These are phyloP conservation scores for Elaphomyces granulatus DNA, from an alignment of 495 filamentous ascomycete species.

Conservation along the genomic window DNA sequence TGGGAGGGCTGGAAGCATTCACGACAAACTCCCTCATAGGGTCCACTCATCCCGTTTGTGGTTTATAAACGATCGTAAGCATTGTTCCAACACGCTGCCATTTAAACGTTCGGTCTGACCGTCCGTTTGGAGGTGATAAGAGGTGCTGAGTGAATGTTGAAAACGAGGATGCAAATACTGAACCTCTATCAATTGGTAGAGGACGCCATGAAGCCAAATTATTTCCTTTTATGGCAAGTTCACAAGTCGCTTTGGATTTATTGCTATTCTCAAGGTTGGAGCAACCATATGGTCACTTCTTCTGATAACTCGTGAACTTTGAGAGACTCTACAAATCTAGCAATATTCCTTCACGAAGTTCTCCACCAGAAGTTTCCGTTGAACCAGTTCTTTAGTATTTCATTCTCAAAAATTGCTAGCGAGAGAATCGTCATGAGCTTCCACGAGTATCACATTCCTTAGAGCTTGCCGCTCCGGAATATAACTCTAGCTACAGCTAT, in stretches of 20 bases:
- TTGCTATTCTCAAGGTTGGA: no score
- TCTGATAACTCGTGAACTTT: no score
- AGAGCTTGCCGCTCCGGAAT: no score
- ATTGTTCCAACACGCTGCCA: conserved; percentile 9
- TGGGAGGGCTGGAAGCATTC: conserved; percentile 8
- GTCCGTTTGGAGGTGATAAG: conserved; percentile 11
- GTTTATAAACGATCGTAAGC: conserved; percentile 5
- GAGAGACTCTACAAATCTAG: no score
- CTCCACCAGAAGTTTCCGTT: no score
- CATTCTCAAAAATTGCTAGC: no score
- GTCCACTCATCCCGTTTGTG: conserved; percentile 18
- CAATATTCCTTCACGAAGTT: no score
- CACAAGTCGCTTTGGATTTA: neutral
- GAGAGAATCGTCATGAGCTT: no score
- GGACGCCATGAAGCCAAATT: conserved; percentile 5
- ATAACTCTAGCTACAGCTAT: no score
- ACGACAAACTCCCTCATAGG: conserved; percentile 15
- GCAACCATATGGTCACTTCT: no score
- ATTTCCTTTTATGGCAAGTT: neutral
- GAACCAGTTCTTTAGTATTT: no score
- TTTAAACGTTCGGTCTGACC: conserved; percentile 8
- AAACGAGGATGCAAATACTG: neutral
- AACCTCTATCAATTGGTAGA: neutral
- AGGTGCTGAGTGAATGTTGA: neutral
- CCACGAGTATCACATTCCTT: no score